Percentiles rank a stretch among this genome's conserved stretches.
Conservation (phyloP, 2,329 filamentous ascomycete genomes). For the Aureobasidium sp. region DNA sequence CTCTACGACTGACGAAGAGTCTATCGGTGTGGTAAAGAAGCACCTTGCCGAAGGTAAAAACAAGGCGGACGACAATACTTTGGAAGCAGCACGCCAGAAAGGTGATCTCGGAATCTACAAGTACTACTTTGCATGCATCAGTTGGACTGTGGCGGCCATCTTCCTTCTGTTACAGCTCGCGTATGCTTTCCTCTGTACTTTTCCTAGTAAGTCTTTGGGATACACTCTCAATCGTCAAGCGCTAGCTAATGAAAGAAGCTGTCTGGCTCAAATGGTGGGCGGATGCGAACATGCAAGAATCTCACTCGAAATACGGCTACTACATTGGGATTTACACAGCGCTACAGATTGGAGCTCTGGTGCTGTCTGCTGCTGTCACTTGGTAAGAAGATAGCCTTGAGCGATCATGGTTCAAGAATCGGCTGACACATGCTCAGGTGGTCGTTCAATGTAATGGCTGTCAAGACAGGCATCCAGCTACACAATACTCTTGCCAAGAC, state of each 20-base stretch:
- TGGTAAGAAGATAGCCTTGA: neutral
- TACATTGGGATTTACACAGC: constrained; percentile 13
- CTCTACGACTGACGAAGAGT: neutral
- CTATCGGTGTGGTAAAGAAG: neutral
- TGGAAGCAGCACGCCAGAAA: constrained; percentile 15
- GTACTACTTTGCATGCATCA: constrained; percentile 24
- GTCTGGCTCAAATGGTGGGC: constrained; percentile 17
- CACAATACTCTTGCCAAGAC: constrained; percentile 29
- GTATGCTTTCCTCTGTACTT: constrained; percentile 21
- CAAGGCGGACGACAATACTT: neutral
- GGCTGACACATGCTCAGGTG: constrained; percentile 25
- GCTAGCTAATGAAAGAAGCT: neutral
- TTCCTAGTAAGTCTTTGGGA: neutral
- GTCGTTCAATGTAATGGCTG: constrained; percentile 48
- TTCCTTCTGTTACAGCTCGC: constrained; percentile 23
- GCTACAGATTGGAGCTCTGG: neutral
- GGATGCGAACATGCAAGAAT: neutral
- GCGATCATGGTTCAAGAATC: too few relatives aligned
- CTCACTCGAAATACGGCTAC: neutral
- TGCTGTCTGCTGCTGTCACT: neutral
- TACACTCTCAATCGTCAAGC: too few relatives aligned
- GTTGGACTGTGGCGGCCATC: constrained; percentile 25
- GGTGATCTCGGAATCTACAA: constrained; percentile 38
- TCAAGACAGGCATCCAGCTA: constrained; percentile 43
- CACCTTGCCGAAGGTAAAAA: neutral